phyloP scores from a whole-genome alignment of 352 stramenopile species.

The Plasmopara muralis region DNA sequence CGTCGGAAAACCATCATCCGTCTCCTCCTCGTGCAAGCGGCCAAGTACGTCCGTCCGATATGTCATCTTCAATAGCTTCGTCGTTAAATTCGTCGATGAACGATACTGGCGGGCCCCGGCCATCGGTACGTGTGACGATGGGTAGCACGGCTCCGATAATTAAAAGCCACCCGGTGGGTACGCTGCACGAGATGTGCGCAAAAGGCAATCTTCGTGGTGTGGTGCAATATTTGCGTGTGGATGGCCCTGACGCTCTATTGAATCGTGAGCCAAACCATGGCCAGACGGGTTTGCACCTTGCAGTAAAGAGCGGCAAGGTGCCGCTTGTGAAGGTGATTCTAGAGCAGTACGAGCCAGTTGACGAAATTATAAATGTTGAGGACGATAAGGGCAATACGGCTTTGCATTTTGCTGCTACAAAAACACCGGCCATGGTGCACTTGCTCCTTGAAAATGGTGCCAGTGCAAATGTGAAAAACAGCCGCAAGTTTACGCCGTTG shows the following conservation, averaged over 20 bases:
- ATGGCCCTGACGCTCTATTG: constrained; percentile 57
- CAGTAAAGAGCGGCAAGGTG: constrained; percentile 79
- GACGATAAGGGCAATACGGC: constrained; percentile 86
- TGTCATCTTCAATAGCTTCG: constrained; percentile 27
- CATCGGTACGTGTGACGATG: constrained; percentile 66
- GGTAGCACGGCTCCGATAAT: constrained; percentile 61
- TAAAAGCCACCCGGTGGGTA: constrained; percentile 75
- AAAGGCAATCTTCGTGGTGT: constrained; percentile 77
- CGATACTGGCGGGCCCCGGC: constrained; percentile 40
- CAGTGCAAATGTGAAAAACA: constrained; percentile 84
- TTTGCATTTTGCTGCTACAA: constrained; percentile 82
- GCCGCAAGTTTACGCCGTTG: constrained; percentile 74
- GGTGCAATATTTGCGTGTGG: constrained; percentile 67
- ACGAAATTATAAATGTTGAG: constrained; percentile 78
- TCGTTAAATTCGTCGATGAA: constrained; percentile 32
- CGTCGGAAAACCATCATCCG: constrained; percentile 18
- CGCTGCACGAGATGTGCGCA: constrained; percentile 66
- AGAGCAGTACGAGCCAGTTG: constrained; percentile 71
- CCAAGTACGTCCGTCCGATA: constrained; percentile 34
- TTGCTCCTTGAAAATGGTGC: constrained; percentile 68
- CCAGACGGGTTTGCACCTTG: constrained; percentile 73
- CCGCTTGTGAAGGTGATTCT: constrained; percentile 77
- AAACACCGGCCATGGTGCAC: constrained; percentile 79
- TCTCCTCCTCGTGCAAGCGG: constrained; percentile 26
- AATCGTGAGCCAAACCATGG: constrained; percentile 79